Evolutionary conservation across 2,329 filamentous ascomycete genomes (phyloP), one percentile per base, ranked within the genome.

Genomic region (Beauveria asiatica): DNA sequence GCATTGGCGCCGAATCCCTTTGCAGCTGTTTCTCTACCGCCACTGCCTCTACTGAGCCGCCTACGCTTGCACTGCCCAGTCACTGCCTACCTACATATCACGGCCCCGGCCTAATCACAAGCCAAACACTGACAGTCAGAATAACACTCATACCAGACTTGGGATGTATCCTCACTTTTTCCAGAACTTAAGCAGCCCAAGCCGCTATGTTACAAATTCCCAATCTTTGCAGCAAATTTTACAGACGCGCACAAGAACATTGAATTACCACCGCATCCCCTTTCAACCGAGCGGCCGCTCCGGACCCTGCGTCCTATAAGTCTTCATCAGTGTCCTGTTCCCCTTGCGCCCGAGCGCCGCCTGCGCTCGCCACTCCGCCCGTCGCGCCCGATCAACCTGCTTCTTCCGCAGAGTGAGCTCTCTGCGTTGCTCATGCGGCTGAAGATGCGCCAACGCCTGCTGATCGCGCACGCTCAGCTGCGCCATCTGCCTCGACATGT

Each of bases 381-480:
- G 25, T 11, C 41, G 48, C n/a, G 30, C 55, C 23, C 25, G 42
- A 30, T 58, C 44, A 8, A 19, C n/a, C 54, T 53, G 41, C 42
- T 58, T 61, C 48, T 37, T 39, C 16, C 49, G 50, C 30, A 41
- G 19, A 16, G 48, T 33, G 27, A 61, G 60, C 19, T 45, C 54
- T 17, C 27, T 21, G 17, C 60, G 54, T 44, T 61, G 60, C 48
- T 61, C 54, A 16, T 39, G 42, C 10, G 54, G 41, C 19, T 49
- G n/a, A n/a, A 61, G 49, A 17, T 61, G 60, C 25, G 55, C 60
- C 30, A 61, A 21, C 33, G 54, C 60, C 44, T 39, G 39, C 44
- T 57, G 54, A 27, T 61, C 60, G 17, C 49, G 54, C 19, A 37
- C 55, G 48, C 55, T 57, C 21, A 61, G 49, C 41, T 61, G 60